phyloP scores from a whole-genome alignment of 2,329 filamentous ascomycete species.

The Colletotrichum melonis region DNA sequence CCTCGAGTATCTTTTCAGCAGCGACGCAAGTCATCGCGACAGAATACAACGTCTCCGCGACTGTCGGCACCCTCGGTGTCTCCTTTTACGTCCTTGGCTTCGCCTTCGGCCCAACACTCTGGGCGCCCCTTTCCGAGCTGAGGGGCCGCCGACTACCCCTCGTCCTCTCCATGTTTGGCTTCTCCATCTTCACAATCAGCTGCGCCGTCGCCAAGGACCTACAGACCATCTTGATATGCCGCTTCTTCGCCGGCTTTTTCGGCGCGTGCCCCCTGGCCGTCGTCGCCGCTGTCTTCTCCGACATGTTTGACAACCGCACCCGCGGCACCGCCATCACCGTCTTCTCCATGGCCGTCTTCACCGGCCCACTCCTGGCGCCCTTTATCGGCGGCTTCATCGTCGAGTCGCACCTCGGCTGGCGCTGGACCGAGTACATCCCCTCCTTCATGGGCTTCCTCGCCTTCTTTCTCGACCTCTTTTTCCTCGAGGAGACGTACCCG shows the following conservation, averaged over 20 bases:
- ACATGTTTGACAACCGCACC: conserved; percentile 75
- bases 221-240: conserved; percentile 75
- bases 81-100: conserved; percentile 79
- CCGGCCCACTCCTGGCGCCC: conserved; percentile 74
- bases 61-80: conserved; percentile 74
- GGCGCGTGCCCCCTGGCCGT: conserved; percentile 76
- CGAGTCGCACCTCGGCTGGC: conserved; percentile 73
- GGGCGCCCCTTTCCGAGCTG: conserved; percentile 79
- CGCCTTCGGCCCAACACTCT: conserved; percentile 77
- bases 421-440: conserved; percentile 76
- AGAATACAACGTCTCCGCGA: conserved; percentile 69
- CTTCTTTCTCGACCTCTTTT: conserved; percentile 69
- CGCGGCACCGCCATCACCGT: conserved; percentile 69
- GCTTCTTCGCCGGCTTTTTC: conserved; percentile 80
- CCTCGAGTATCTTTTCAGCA: conserved; percentile 79
- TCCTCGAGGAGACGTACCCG: conserved; percentile 77
- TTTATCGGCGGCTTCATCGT: conserved; percentile 77
- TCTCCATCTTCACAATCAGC: conserved; percentile 75
- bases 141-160: conserved; percentile 74
- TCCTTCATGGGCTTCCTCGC: conserved; percentile 73
- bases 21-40: conserved; percentile 68
- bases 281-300: conserved; percentile 77
- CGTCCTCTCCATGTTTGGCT: conserved; percentile 72
- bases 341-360: conserved; percentile 73
- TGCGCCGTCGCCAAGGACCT: conserved; percentile 75